Evolutionary conservation across 2,329 filamentous ascomycete species (phyloP), one percentile per base, ranked within the genome.

Genomic region (Atkinsonella texensis): DNA sequence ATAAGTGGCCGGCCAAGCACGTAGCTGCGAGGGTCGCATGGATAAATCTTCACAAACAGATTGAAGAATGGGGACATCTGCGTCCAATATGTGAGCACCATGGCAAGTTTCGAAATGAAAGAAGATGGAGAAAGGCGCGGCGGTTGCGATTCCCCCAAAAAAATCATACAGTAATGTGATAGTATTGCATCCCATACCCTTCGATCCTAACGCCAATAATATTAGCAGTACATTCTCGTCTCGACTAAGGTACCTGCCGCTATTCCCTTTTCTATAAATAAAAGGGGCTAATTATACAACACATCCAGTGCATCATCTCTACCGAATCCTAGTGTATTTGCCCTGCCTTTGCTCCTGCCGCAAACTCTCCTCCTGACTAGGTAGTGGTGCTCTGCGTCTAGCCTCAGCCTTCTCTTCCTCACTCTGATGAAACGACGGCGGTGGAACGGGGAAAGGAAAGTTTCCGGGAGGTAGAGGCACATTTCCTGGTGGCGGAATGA

Each of bases 311-410:
- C 18, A 5, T 12, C 15, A 33, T 3, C 28, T 28, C 42, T 49
- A 52, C 18, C 47, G 48, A 44, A 50, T 50, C 23, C 76, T 67
- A 15, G 78, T 83, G 60, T 81, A 84, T 56, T 82, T 74, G 3
- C 80, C 80, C 50, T 73, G 73, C 52, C 77, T 77, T 73, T 91
- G 88, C 67, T 91, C 87, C 65, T 84, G 80, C 58, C 83, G 79
- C 59, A 94, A 68, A 59, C 86, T 90, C 64, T 93, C 89, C 62
- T 87, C 81, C 68, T 94, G 89, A 63, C 87, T 90, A 0, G 89
- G 89, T 43, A 95, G 68, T 9, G 87, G 88, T 6, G 78, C 87
- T 54, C 85, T 75, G 17, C 81, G 70, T 5, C 68, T 64, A 20
- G 60, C 64, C 12, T 65, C 68, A 59, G 65, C 60, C 52, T 67